Percentiles rank a stretch among this genome's conserved stretches.
Evolutionary conservation across 345 rosid genomes (phyloP).

Genomic region (Salix arbutifolia): DNA sequence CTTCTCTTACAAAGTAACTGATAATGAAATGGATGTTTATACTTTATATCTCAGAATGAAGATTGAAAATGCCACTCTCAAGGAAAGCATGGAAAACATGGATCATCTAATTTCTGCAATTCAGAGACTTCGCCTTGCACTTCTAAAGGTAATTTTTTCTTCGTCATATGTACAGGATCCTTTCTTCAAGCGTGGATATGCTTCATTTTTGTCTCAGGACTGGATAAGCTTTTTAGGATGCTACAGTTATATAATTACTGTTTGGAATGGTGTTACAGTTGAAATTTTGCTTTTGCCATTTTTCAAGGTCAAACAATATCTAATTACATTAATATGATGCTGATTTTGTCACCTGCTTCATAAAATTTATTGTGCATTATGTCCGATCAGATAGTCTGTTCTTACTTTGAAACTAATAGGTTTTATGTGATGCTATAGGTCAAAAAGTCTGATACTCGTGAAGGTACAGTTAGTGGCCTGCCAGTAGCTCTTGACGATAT

Average conservation of each 20-base stretch:
- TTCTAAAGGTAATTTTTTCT: conserved; percentile 53
- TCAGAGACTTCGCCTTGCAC: conserved; percentile 76
- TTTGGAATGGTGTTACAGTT: neutral
- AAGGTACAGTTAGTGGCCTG: conserved; percentile 24
- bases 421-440: conserved; percentile 38
- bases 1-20: neutral
- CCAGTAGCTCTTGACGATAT: conserved; percentile 51
- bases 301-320: neutral
- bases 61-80: conserved; percentile 87
- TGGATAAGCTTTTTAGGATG: neutral
- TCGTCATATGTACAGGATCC: neutral
- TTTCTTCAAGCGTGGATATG: neutral
- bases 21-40: neutral
- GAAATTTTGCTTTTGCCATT: conserved; percentile 1
- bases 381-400: neutral
- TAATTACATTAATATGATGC: neutral
- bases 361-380: conserved; percentile 1
- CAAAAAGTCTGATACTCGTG: conserved; percentile 41
- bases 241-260: neutral
- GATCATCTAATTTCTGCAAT: conserved; percentile 71
- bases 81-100: conserved; percentile 78
- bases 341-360: neutral
- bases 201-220: neutral
- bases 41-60: conserved; percentile 47
- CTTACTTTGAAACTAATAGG: neutral